Evolutionary conservation across 179 eudicot genomes (phyloP), one percentile per base, ranked within the genome.

Genomic region (Beta corolliflora): DNA sequence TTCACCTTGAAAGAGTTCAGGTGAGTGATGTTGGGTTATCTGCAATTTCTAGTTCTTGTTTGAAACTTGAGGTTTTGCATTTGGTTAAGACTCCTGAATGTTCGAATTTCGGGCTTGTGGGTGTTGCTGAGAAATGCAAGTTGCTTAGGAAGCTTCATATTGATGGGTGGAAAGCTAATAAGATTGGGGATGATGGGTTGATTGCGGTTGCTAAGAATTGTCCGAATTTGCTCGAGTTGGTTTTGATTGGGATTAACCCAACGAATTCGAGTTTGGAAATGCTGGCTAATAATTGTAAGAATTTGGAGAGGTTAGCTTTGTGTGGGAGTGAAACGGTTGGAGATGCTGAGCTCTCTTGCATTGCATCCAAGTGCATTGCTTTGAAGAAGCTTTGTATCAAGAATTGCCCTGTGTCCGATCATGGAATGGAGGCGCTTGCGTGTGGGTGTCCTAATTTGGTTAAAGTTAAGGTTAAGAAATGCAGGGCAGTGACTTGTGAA

Each of bases 151-250:
- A 90, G 87, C 85, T 93, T 55, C 97, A 93, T 64, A 90, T 93
- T 75, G 97, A 93, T 85, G 97, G 97, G 82, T 91, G 95, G 94
- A 93, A 89, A 72, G 91, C 97, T 3, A 93, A 93, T 69, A 84
- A 94, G 74, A 93, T 91, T 77, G 85, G 93, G 68, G 97, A 93
- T 63, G 93, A 91, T n/a, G 97, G 94, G 10, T 84, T 93, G 77
- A 80, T 86, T 70, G 90, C 91, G 16, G 79, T 93, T 5, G 97
- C 90, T 9, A 89, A 76, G 78, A 80, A 91, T 61, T 91, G 93
- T 71, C 76, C 80, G 44, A 90, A 90, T 74, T 84, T 93, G 80
- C 94, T 89, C 36, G 97, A 93, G 56, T 76, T 93, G 76, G 97
- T 93, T 10, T 82, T 93, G 69, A 93, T 93, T 65, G 89, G 93